A percentile compares a stretch with the other conserved stretches of the same genome.
phyloP scores from a whole-genome alignment of 169 alveolate species.

The Plasmodium gallinaceum region DNA sequence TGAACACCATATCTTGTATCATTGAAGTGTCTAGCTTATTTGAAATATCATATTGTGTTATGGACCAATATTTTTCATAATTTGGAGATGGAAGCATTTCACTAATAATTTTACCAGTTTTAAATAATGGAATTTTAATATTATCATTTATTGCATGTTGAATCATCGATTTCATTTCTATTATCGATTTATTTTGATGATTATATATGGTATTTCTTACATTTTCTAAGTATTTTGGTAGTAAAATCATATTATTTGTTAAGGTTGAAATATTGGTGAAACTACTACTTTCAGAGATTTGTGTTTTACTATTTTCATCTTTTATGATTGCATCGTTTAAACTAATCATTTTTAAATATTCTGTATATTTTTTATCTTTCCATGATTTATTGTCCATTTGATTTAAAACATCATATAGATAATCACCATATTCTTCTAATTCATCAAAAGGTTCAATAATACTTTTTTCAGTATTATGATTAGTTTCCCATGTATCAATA shows the following conservation, averaged over 20 bases:
- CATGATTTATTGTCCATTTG: conserved; percentile 75
- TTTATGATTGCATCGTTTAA: conserved; percentile 67
- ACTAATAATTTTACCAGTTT: conserved; percentile 73
- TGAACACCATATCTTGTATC: conserved; percentile 61
- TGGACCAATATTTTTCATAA: conserved; percentile 69
- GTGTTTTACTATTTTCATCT: conserved; percentile 41
- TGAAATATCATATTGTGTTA: conserved; percentile 4
- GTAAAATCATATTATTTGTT: conserved; percentile 59
- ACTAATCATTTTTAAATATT: conserved; percentile 71
- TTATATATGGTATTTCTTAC: conserved; percentile 73
- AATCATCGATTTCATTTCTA: conserved; percentile 66
- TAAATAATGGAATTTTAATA: conserved; percentile 62
- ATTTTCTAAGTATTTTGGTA: conserved; percentile 75
- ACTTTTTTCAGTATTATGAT: conserved; percentile 35
- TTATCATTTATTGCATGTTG: conserved; percentile 72
- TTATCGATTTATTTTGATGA: conserved; percentile 69
- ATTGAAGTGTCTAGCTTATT: conserved; percentile 43
- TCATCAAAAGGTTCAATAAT: conserved; percentile 75
- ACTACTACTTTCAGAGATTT: conserved; percentile 30
- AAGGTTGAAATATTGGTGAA: conserved; percentile 43
- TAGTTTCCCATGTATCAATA: conserved; percentile 21
- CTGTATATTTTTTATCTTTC: conserved; percentile 71
- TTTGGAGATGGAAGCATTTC: conserved; percentile 77
- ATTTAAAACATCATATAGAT: conserved; percentile 62
- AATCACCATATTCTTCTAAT: conserved; percentile 75